Evolutionary conservation across 352 stramenopile genomes (phyloP).

Genomic region (Aphanomyces cochlioides): DNA sequence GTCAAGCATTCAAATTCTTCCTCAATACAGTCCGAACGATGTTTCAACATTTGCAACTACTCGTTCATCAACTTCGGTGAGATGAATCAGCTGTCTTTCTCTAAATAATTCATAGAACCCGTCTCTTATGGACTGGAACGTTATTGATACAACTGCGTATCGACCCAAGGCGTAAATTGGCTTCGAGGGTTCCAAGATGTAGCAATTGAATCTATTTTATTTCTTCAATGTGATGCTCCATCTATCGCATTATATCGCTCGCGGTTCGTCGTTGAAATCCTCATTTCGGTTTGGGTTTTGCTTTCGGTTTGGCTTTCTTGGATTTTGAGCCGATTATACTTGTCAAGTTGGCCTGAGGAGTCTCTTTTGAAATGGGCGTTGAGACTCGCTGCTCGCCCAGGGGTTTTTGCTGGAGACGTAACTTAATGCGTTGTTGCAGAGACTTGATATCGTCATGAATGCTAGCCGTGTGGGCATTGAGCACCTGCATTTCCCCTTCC

Average conservation of each 20-base stretch:
- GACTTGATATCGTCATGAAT: constrained; percentile 70
- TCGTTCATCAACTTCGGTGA: too few species aligned
- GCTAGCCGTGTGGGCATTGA: constrained; percentile 59
- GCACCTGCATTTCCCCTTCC: constrained; percentile 18
- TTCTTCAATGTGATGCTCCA: too few species aligned
- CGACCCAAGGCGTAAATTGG: not conserved
- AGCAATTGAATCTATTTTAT: too few species aligned
- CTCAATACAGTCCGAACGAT: constrained; percentile 15
- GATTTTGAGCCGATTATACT: not conserved
- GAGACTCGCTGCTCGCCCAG: not conserved
- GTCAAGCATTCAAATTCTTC: constrained; percentile 5
- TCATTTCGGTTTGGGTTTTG: not conserved
- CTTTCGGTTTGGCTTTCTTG: constrained; percentile 5
- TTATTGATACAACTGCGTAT: not conserved
- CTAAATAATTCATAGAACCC: too few species aligned
- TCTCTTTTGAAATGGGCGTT: not conserved
- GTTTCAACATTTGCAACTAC: not conserved
- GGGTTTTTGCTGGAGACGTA: constrained; percentile 49
- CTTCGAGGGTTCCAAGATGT: too few species aligned
- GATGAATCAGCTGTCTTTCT: too few species aligned
- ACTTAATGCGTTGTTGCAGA: constrained; percentile 61
- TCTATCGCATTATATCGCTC: too few species aligned
- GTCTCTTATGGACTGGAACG: constrained; percentile 5
- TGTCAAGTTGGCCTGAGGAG: not conserved
- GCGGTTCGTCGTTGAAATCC: not conserved